Evolutionary conservation across 2,329 filamentous ascomycete species (phyloP).

Genomic region (Trichoderma breve): DNA sequence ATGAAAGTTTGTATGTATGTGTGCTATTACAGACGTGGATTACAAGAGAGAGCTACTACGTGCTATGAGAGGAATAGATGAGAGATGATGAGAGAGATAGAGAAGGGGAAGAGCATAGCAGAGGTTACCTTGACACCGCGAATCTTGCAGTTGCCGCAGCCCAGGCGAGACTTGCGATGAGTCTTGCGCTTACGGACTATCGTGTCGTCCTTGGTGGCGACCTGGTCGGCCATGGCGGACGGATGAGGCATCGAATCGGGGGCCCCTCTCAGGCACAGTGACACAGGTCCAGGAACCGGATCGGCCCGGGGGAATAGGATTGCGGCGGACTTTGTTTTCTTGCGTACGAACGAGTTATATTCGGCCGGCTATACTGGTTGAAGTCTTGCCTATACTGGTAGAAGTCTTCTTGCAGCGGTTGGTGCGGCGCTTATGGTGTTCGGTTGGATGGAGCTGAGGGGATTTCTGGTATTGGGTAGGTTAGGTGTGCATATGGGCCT

Average conservation of each 20-base stretch:
- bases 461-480: background rate
- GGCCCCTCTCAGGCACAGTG: background rate
- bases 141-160: constrained; percentile 55
- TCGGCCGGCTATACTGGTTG: background rate
- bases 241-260: background rate
- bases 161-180: constrained; percentile 51
- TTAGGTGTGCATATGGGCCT: background rate
- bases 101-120: background rate
- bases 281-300: background rate
- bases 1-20: background rate
- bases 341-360: background rate
- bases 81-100: background rate
- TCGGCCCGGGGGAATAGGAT: background rate
- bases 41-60: background rate
- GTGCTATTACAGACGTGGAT: no score
- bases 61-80: background rate
- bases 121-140: constrained; percentile 47
- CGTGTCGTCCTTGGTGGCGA: background rate
- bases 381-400: background rate
- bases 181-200: constrained; percentile 21
- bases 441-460: background rate
- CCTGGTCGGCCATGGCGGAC: background rate
- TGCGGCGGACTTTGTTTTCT: background rate
- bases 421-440: background rate
- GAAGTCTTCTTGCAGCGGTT: background rate